These are phyloP conservation scores for Huntiella abstrusa DNA, from an alignment of 2,329 filamentous ascomycete genomes.

Conservation along the genomic window DNA sequence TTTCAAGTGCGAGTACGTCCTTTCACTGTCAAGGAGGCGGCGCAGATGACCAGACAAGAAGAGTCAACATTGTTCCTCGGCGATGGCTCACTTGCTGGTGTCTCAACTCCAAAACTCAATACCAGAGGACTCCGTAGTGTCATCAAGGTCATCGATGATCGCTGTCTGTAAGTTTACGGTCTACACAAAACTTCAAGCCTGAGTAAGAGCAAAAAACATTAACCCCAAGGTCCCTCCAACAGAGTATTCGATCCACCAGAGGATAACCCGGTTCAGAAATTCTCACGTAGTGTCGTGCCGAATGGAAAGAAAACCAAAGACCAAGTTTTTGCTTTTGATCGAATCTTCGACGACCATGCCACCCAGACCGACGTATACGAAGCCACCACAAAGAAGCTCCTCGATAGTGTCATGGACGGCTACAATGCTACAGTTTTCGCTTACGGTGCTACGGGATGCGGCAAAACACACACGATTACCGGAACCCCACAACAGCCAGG, in stretches of 20 bases:
- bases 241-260: conserved; percentile 96
- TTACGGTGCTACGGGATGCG: conserved; percentile 92
- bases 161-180: conserved; percentile 59
- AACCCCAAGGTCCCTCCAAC: conserved; percentile 3
- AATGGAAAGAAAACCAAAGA: conserved; percentile 88
- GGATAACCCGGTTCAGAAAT: conserved; percentile 77
- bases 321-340: conserved; percentile 91
- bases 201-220: background rate
- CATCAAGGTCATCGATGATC: conserved; percentile 90
- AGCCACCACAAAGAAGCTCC: conserved; percentile 67
- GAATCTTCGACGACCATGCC: conserved; percentile 90
- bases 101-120: conserved; percentile 65
- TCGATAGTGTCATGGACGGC: conserved; percentile 88
- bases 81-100: conserved; percentile 82
- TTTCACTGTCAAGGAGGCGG: conserved; percentile 79
- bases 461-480: conserved; percentile 95
- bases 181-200: background rate
- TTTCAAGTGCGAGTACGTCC: conserved; percentile 47
- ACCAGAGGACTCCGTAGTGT: conserved; percentile 77
- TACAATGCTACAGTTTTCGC: conserved; percentile 99
- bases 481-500: conserved; percentile 83
- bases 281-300: conserved; percentile 62
- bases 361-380: conserved; percentile 90
- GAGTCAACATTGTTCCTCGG: conserved; percentile 87
- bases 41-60: conserved; percentile 63